Conservation (phyloP, 495 filamentous ascomycete species). For the Polyplosphaeria fusca region DNA sequence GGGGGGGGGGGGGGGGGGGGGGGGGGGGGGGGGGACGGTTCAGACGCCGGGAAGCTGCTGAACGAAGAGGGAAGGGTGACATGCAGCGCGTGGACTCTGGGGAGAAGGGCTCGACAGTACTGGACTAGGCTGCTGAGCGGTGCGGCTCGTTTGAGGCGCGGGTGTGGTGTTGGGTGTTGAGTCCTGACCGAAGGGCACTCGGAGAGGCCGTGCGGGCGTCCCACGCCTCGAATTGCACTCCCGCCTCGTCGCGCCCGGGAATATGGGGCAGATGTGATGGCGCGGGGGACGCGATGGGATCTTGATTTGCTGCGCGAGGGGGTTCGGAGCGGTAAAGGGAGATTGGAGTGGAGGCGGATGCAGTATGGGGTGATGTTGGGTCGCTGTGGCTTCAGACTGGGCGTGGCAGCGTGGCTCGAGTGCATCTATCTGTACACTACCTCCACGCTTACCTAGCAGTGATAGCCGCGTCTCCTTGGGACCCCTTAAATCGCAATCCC, state of each 20-base stretch:
- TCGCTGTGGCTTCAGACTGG: neutral
- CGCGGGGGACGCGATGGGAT: neutral
- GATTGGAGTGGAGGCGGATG: conserved; percentile 12
- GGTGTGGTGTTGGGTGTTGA: neutral
- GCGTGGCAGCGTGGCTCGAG: conserved; percentile 4
- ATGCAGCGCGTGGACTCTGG: no score
- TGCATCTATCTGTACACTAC: neutral
- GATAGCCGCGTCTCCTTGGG: neutral
- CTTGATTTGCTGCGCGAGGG: conserved; percentile 9
- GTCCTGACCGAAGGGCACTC: neutral
- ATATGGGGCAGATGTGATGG: conserved; percentile 11
- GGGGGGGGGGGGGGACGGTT: no score
- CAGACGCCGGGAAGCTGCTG: no score
- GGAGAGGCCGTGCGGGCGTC: neutral
- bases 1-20: no score
- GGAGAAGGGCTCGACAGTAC: no score
- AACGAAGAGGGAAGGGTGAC: no score
- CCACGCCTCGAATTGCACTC: neutral
- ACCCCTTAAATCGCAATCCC: conserved; percentile 7
- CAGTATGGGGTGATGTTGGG: neutral
- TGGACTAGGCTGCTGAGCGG: no score
- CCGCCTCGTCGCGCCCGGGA: neutral
- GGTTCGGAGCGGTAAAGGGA: conserved; percentile 23
- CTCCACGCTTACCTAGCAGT: neutral
- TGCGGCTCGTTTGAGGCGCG: no score